phyloP scores from a whole-genome alignment of 257 asterid genomes.

The Solanum chilense region DNA sequence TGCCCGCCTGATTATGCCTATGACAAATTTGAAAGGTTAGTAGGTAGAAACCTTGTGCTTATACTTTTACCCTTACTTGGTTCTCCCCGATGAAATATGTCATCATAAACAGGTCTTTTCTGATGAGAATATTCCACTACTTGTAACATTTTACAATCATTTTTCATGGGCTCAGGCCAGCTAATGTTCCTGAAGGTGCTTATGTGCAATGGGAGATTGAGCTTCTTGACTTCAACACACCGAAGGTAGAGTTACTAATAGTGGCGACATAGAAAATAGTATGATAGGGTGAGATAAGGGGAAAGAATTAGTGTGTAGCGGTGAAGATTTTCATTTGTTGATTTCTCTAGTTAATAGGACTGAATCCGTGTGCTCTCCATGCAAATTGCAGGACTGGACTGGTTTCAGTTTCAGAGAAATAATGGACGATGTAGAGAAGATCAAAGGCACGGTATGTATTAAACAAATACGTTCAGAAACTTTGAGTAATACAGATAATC shows the following conservation, averaged over 20 bases:
- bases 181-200: constrained; percentile 79
- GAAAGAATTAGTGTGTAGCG: not conserved
- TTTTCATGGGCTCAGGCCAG: constrained; percentile 43
- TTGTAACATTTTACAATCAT: not conserved
- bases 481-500: not conserved
- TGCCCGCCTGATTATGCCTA: constrained; percentile 98
- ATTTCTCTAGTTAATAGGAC: not conserved
- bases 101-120: not conserved
- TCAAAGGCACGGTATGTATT: constrained; percentile 90
- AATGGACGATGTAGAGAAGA: constrained; percentile 97
- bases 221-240: constrained; percentile 89
- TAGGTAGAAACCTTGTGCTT: not conserved
- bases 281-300: not conserved
- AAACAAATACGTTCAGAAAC: constrained; percentile 3
- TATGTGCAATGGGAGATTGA: constrained; percentile 89
- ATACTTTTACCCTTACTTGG: not conserved
- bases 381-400: constrained; percentile 82
- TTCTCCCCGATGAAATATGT: not conserved
- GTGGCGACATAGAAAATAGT: not conserved
- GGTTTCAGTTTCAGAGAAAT: constrained; percentile 87
- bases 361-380: not conserved
- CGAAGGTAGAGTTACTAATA: constrained; percentile 38
- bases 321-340: not conserved
- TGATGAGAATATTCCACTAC: not conserved
- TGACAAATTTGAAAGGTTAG: constrained; percentile 85